Evolutionary conservation across 2,329 filamentous ascomycete genomes (phyloP).

Genomic region (Scedosporium apiospermum): DNA sequence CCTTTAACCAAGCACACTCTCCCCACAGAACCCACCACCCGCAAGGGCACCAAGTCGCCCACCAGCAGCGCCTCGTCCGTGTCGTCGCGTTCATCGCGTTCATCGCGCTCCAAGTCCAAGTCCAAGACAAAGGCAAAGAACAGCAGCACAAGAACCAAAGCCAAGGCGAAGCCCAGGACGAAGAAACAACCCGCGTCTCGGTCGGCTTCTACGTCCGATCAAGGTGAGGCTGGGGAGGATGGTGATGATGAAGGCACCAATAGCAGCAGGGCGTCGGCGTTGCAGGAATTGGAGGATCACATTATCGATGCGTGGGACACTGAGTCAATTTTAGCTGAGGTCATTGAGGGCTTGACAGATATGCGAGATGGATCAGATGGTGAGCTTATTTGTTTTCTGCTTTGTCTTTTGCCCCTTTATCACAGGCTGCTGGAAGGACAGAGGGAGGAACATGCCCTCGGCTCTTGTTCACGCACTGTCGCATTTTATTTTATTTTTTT

Average conservation of each 20-base stretch:
- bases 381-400: conserved; percentile 18
- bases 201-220: not conserved
- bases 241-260: no score
- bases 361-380: conserved; percentile 33
- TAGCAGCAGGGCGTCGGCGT: not conserved
- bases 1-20: not conserved
- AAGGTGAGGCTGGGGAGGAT: not conserved
- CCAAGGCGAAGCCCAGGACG: not conserved
- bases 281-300: conserved; percentile 37
- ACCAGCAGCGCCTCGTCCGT: not conserved
- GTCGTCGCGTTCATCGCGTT: not conserved
- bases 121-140: not conserved
- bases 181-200: not conserved
- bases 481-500: no score
- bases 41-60: not conserved
- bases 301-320: conserved; percentile 52
- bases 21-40: not conserved
- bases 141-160: not conserved
- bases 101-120: not conserved
- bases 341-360: conserved; percentile 47
- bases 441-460: no score
- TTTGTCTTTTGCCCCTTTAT: not conserved
- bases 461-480: no score
- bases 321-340: conserved; percentile 54
- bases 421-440: no score